Evolutionary conservation across 345 rosid species (phyloP).

Genomic region (Populus euphratica): DNA sequence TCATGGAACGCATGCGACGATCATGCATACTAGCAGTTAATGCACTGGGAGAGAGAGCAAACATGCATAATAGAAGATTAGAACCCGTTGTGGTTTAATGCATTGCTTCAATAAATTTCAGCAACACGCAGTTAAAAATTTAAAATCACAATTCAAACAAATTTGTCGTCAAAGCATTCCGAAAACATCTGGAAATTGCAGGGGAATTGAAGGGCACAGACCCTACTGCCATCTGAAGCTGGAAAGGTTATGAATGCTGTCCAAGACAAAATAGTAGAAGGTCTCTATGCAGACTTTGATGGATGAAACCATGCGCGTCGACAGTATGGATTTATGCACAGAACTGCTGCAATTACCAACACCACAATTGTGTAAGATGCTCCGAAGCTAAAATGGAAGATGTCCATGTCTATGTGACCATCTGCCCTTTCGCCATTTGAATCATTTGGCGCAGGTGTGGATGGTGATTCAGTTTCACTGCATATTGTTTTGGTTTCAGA

Average conservation of each 20-base stretch:
- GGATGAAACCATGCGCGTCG: slow-evolving; percentile 5
- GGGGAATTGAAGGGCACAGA: not conserved
- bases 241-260: not conserved
- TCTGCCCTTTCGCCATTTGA: not conserved
- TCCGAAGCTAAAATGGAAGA: not conserved
- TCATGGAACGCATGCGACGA: too few relatives aligned
- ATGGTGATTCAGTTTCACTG: not conserved
- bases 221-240: not conserved
- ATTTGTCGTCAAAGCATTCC: not conserved
- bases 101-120: too few relatives aligned
- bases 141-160: too few relatives aligned
- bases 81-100: not conserved
- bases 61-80: not conserved
- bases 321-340: slow-evolving; percentile 15
- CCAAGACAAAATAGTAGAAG: slow-evolving; percentile 1
- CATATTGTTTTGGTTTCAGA: not conserved
- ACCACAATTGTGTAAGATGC: not conserved
- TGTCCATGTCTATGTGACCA: slow-evolving; percentile 5
- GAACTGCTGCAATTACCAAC: not conserved
- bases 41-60: too few relatives aligned
- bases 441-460: not conserved
- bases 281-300: not conserved
- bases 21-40: too few relatives aligned
- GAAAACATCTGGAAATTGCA: not conserved
- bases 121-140: not conserved